phyloP scores from a whole-genome alignment of 139 green algal species.

The Tetraselmis chui region DNA sequence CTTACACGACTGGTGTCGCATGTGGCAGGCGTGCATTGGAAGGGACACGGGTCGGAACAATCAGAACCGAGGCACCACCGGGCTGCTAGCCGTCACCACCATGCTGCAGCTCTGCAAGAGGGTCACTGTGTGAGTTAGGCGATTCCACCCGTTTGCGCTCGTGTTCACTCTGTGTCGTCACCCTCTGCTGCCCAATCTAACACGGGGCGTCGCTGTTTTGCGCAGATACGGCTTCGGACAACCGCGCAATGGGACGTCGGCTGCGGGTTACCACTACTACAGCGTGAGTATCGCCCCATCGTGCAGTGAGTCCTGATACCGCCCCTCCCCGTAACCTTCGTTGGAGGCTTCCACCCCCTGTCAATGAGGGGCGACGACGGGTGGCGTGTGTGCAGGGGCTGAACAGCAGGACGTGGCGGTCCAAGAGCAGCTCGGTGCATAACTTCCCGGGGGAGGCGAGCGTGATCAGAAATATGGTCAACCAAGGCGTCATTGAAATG shows the following conservation, averaged over 20 bases:
- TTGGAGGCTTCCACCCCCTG: too few relatives aligned
- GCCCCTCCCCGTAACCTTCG: too few relatives aligned
- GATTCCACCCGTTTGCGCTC: too few relatives aligned
- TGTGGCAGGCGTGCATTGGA: background rate
- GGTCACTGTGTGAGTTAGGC: background rate
- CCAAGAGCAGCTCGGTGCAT: background rate
- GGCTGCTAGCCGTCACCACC: background rate
- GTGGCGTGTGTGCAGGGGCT: background rate
- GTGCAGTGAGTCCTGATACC: too few relatives aligned
- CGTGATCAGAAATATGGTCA: background rate
- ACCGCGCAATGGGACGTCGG: background rate
- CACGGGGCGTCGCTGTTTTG: too few relatives aligned
- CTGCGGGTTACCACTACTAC: background rate
- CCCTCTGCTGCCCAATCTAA: too few relatives aligned
- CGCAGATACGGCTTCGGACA: background rate
- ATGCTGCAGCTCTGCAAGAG: background rate
- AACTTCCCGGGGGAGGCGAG: background rate
- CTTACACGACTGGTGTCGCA: too few relatives aligned
- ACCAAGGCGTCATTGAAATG: background rate
- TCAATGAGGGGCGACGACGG: too few relatives aligned
- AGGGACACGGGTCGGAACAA: background rate
- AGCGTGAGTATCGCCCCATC: too few relatives aligned
- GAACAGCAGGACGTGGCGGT: background rate
- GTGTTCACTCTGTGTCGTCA: too few relatives aligned
- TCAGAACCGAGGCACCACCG: background rate